These are phyloP conservation scores for Musa beccarii DNA, from an alignment of 176 grass and related monocot species.

Conservation along the genomic window DNA sequence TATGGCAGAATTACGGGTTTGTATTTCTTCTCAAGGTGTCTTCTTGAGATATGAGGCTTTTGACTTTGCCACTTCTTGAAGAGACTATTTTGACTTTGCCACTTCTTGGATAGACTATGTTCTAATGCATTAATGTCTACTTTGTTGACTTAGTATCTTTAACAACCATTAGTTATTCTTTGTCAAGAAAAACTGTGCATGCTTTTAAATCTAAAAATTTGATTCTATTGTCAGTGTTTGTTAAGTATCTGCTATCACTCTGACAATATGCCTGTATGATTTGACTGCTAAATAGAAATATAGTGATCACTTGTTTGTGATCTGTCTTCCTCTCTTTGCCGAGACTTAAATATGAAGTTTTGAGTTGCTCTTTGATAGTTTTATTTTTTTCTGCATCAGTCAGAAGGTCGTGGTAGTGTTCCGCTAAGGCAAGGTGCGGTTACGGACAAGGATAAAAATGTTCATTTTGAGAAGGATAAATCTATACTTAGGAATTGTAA, in stretches of 20 bases:
- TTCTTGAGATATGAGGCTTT: background rate
- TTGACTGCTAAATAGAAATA: background rate
- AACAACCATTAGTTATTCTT: too few relatives aligned
- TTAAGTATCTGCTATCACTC: background rate
- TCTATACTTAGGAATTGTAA: conserved; percentile 25
- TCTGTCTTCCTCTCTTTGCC: background rate
- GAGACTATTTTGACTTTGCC: background rate
- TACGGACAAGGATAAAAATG: conserved; percentile 59
- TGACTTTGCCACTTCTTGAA: background rate
- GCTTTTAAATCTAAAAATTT: background rate
- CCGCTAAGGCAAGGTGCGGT: conserved; percentile 41
- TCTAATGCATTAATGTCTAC: background rate
- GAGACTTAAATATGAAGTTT: background rate
- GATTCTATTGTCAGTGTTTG: background rate
- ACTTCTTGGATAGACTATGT: background rate
- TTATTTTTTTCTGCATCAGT: conserved; percentile 28
- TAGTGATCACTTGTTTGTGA: background rate
- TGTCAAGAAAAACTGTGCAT: background rate
- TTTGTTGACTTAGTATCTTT: background rate
- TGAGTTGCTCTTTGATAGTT: background rate
- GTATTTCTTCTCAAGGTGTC: conserved; percentile 27
- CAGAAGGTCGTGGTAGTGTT: conserved; percentile 41
- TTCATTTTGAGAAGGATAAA: conserved; percentile 20
- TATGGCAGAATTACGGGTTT: conserved; percentile 53
- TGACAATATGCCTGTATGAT: background rate